Conservation (phyloP, 768 basidiomycete genomes). For the Podaxis pistillaris region DNA sequence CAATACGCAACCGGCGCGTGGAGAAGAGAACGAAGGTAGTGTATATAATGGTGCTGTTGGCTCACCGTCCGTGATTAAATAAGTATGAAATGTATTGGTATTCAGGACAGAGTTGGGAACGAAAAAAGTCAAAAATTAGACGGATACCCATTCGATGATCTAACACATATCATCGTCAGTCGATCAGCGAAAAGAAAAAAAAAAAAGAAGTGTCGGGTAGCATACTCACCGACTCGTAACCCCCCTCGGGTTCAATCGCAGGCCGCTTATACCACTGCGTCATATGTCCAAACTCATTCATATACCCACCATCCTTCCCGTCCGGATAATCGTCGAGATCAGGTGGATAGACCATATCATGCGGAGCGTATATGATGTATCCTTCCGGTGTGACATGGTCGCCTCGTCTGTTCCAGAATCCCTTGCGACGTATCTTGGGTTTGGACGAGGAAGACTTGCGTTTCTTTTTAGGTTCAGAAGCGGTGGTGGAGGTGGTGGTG, state of each 20-base stretch:
- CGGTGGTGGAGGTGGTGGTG: background rate
- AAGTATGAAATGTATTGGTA: background rate
- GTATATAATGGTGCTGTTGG: background rate
- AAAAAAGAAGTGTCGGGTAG: background rate
- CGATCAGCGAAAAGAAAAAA: background rate
- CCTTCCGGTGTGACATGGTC: conserved; percentile 59
- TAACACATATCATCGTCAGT: background rate
- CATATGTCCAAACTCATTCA: conserved; percentile 48
- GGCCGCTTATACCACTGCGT: conserved; percentile 42
- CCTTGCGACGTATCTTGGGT: conserved; percentile 37
- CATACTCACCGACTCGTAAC: conserved; percentile 47
- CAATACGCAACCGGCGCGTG: background rate
- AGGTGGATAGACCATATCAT: conserved; percentile 48
- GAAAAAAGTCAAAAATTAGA: background rate
- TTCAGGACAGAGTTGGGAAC: conserved; percentile 29
- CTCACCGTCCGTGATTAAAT: background rate
- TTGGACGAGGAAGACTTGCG: conserved; percentile 17
- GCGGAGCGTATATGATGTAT: conserved; percentile 68
- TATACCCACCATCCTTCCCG: conserved; percentile 34
- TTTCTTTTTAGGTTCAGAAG: conserved; percentile 7
- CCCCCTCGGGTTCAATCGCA: conserved; percentile 54
- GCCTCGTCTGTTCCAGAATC: conserved; percentile 76
- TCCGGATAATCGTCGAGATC: conserved; percentile 62
- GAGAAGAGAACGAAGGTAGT: background rate
- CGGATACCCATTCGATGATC: conserved; percentile 27